Conservation (phyloP, 768 basidiomycete species). For the Leccinum fibrillosum region DNA sequence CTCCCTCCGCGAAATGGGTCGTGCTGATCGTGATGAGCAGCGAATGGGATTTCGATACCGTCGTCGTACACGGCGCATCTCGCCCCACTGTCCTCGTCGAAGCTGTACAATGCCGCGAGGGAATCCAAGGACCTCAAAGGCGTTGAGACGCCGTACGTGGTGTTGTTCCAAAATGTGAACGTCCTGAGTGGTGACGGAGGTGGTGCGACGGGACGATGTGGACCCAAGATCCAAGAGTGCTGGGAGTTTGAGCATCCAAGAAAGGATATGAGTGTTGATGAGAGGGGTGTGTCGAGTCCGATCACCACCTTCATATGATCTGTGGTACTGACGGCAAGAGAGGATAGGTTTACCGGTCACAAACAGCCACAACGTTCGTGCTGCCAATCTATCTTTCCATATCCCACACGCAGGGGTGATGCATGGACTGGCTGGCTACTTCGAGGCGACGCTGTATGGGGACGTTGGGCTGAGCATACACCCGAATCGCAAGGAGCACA, state of each 20-base stretch:
- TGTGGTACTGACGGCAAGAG: constrained; percentile 8
- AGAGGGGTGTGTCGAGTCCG: constrained; percentile 47
- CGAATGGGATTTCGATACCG: constrained; percentile 92
- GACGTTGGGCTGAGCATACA: constrained; percentile 91
- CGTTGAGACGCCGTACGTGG: constrained; percentile 95
- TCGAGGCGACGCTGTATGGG: constrained; percentile 91
- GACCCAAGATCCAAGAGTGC: constrained; percentile 85
- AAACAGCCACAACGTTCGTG: constrained; percentile 94
- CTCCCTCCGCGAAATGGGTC: background rate
- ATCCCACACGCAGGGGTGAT: constrained; percentile 93
- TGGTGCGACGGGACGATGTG: constrained; percentile 62
- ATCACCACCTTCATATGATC: background rate
- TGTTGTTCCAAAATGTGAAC: constrained; percentile 95
- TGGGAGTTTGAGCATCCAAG: constrained; percentile 98
- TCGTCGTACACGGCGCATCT: constrained; percentile 94
- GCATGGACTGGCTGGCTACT: constrained; percentile 96
- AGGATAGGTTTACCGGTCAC: constrained; percentile 77
- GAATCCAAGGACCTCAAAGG: constrained; percentile 63
- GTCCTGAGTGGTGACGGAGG: constrained; percentile 77
- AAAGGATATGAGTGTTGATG: constrained; percentile 70
- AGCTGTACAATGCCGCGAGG: constrained; percentile 82
- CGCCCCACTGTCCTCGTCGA: constrained; percentile 91
- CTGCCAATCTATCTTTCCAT: constrained; percentile 81
- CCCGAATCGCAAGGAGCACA: constrained; percentile 77
- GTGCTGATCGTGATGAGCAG: constrained; percentile 39